Evolutionary conservation across 345 rosid species (phyloP).

Genomic region (Alliaria petiolata): DNA sequence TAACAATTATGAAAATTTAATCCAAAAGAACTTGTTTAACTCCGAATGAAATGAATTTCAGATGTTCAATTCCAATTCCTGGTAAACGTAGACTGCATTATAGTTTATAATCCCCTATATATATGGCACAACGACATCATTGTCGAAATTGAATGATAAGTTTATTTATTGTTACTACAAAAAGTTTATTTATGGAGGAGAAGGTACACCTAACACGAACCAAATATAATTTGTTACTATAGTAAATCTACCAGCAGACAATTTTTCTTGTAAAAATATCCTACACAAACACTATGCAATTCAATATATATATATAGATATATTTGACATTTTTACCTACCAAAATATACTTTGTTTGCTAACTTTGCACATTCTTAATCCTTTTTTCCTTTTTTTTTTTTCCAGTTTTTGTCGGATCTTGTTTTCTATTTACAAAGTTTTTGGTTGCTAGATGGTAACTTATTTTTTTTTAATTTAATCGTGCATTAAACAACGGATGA

Average conservation of each 20-base stretch:
- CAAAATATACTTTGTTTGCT: too few relatives aligned
- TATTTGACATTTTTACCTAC: too few relatives aligned
- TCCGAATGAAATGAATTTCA: too few relatives aligned
- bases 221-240: not conserved
- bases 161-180: not conserved
- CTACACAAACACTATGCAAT: too few relatives aligned
- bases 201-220: slow-evolving; percentile 18
- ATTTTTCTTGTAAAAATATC: not conserved
- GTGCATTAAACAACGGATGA: not conserved
- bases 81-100: too few relatives aligned
- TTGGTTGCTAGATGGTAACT: not conserved
- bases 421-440: not conserved
- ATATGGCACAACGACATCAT: not conserved
- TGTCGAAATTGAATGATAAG: not conserved
- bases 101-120: too few relatives aligned
- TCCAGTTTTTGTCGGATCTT: too few relatives aligned
- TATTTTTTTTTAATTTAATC: not conserved
- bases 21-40: too few relatives aligned
- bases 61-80: too few relatives aligned
- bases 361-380: not conserved
- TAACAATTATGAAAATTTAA: not conserved
- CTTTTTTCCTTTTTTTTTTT: not conserved
- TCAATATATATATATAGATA: not conserved
- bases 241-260: too few relatives aligned
- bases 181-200: not conserved